These are phyloP conservation scores for Coniochaeta sp. DNA, from an alignment of 2,329 filamentous ascomycete genomes.

Conservation along the genomic window DNA sequence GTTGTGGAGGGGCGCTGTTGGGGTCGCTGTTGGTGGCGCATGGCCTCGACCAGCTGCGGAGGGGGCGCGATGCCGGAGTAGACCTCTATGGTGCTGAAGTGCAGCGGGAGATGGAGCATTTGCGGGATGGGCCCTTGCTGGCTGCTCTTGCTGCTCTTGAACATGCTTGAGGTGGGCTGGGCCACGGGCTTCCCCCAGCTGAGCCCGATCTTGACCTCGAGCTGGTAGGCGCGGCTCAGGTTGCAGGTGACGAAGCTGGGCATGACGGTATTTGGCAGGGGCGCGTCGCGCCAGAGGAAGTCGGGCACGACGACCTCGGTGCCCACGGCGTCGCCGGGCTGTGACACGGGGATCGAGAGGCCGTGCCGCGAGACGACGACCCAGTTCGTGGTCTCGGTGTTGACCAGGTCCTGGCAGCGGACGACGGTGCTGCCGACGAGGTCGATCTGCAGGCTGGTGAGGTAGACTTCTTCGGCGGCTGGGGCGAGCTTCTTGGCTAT, in stretches of 20 bases:
- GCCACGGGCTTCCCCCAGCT: slow-evolving; percentile 57
- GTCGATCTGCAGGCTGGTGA: slow-evolving; percentile 75
- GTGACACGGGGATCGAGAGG: slow-evolving; percentile 64
- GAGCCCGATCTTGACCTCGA: slow-evolving; percentile 75
- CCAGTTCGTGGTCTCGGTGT: slow-evolving; percentile 68
- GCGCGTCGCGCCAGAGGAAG: slow-evolving; percentile 62
- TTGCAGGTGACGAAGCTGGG: slow-evolving; percentile 89
- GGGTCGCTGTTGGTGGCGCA: slow-evolving; percentile 8
- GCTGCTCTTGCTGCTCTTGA: slow-evolving; percentile 29
- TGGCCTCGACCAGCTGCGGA: slow-evolving; percentile 63
- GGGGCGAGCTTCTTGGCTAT: slow-evolving; percentile 70
- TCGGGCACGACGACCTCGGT: slow-evolving; percentile 65
- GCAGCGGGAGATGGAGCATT: slow-evolving; percentile 68
- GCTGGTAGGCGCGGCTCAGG: slow-evolving; percentile 69
- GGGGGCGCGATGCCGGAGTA: slow-evolving; percentile 86
- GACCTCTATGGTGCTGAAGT: slow-evolving; percentile 66
- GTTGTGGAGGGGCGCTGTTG: slow-evolving; percentile 14
- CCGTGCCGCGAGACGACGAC: slow-evolving; percentile 66
- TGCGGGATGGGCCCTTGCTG: slow-evolving; percentile 43
- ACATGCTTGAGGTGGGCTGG: slow-evolving; percentile 7
- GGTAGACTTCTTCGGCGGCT: slow-evolving; percentile 61
- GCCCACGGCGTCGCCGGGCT: slow-evolving; percentile 47
- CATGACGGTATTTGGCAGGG: slow-evolving; percentile 77
- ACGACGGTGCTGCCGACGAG: slow-evolving; percentile 75
- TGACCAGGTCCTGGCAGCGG: slow-evolving; percentile 65